Percentiles rank a stretch among this genome's conserved stretches.
Conservation (phyloP, 192 early-diverging fungal genomes). For the Linnemannia zychae region DNA sequence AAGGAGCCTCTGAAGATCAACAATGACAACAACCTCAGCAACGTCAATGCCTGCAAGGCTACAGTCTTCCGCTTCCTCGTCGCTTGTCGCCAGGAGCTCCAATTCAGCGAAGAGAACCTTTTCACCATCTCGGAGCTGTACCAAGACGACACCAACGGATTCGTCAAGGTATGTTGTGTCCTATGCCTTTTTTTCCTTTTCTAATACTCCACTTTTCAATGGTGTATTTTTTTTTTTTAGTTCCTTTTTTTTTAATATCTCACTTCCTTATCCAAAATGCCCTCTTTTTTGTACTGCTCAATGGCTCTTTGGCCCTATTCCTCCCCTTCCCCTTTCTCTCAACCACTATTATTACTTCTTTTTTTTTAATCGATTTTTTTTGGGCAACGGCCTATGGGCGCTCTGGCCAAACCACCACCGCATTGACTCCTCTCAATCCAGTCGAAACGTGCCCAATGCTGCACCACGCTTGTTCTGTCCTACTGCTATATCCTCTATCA, state of each 20-base stretch:
- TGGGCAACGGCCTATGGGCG: not conserved
- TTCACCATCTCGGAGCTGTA: conserved; percentile 91
- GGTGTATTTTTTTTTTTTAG: not conserved
- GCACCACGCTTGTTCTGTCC: not conserved
- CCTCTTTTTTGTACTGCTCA: conserved; percentile 3
- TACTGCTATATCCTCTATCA: not conserved
- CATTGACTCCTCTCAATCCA: conserved; percentile 4
- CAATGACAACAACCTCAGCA: conserved; percentile 61
- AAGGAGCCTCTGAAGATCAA: conserved; percentile 71
- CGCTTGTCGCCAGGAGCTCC: conserved; percentile 84
- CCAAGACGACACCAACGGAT: conserved; percentile 95
- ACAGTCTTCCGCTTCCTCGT: conserved; percentile 90
- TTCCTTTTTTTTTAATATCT: conserved; percentile 10
- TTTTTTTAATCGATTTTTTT: conserved; percentile 13
- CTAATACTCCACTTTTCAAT: not conserved
- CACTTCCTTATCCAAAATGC: not conserved
- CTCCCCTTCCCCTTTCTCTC: not conserved
- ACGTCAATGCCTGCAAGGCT: conserved; percentile 82
- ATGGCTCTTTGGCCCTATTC: not conserved
- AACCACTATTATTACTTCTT: not conserved
- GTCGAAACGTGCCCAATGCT: conserved; percentile 2
- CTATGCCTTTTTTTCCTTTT: not conserved
- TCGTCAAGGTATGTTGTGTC: conserved; percentile 83
- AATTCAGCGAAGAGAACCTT: conserved; percentile 81
- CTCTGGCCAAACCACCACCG: not conserved